Base-by-base conservation (phyloP, 2,329 filamentous ascomycete species). In the Fusarium sp. region DNA sequence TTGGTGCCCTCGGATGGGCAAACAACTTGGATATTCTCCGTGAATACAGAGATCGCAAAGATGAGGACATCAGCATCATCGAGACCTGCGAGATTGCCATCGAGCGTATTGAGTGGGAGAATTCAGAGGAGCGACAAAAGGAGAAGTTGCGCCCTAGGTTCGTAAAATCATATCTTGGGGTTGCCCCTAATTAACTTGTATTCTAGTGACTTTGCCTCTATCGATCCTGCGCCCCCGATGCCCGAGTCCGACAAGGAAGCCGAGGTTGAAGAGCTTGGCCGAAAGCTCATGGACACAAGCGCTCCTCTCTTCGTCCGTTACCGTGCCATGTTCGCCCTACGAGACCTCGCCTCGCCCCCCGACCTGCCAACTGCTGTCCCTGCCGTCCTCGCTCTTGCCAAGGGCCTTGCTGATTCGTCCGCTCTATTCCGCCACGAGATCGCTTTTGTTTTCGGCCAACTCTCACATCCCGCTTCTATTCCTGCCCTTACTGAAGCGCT, bases 1-100 rank as follows among this genome's bases (percentile, higher is more conserved):
- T 99, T 15, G 96, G 93, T 14, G 96, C 96, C 13, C 82, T 99
- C 64, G 93, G 93, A 6, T 89, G 95, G 76, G 81, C 84, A 30
- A 86, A 85, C 6, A 94, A 92, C 75, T 78, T 99, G 76, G 88
- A 88, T 4, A 80, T 98, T 33, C 82, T 99, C 69, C 88, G 85
- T 76, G 79, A 87, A 68, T 88, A 93, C 75, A 87, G 93, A 66
- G 92, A 97, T 76, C 88, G 93, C 67, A 80, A 84, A 65, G 88
- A 87, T 19, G 94, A 98, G 80, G 86, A 90, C 33, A 88, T 91
- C 27, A 92, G 94, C 39, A 90, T 99, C n/a, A 88, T 87, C 41
- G 94, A 99, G 84, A 99, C 96, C 1, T 99, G 96, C 78, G 96
- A 99, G 77, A 96, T 99, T 77, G 95, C 96, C 7, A 92, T 98